Base-by-base conservation (phyloP, 2,329 filamentous ascomycete genomes). In the Zymoseptoria ardabiliae region DNA sequence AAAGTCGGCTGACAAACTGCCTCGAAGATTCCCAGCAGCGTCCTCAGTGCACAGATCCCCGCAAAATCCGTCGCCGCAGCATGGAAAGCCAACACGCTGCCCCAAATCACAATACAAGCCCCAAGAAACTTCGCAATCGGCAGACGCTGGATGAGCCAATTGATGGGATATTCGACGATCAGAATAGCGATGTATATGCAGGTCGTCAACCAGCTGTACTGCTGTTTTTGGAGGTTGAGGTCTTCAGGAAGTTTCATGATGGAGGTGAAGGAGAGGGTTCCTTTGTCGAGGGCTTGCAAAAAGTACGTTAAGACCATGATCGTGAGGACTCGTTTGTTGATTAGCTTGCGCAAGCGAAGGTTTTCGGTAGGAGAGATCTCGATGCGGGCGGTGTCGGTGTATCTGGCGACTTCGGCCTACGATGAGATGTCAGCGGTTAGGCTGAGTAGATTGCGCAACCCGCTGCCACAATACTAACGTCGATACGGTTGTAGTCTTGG, bases 251-350 rank as follows among this genome's bases (percentile, higher is more conserved):
- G 77, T 25, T 81, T 82, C 84, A 87, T 86, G 69, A 87, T 86
- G 51, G 81, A 82, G 8, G 83, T 74, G 65, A 80, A 87, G 1
- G 80, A 83, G 68, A 88, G 75, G 0, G 85, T 88, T 23, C 84
- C 85, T 72, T 88, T 88, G 72, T 88, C 85, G 52, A 88, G 78
- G 52, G 84, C 81, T 68, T 89, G 88, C 21, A 90, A 74, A 69
- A 91, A 89, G 73, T 91, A 90, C 0, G 87, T 89, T 53, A 81
- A 72, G 59, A 91, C 81, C 88, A 91, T 91, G 70, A 91, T 78
- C 2, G 80, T 74, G 50, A 92, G 75, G 2, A 91, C 81, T 30
- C 87, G 82, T 62, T 77, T 80, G 72, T 91, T 86, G 64, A 91
- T 88, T 76, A 85, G 76, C 55, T 73, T 79, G 63, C 83, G 84